Conservation (phyloP, 176 grass and related monocot genomes). For the Alopecurus myosuroides region DNA sequence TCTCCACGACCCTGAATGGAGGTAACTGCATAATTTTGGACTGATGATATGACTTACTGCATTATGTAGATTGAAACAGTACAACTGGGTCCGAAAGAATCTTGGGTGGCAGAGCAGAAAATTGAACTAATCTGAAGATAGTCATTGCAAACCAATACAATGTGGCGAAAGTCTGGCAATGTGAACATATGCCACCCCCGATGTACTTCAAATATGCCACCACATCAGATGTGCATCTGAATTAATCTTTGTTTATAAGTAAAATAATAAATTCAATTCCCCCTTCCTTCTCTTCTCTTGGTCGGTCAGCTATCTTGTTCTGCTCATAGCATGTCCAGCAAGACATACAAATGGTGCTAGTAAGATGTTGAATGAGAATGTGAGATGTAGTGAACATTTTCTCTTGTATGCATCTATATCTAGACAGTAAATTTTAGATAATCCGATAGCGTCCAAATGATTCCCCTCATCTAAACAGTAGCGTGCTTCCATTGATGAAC, state of each 20-base stretch:
- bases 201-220: not conserved
- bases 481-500: not conserved
- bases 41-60: constrained; percentile 28
- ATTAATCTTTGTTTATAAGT: constrained; percentile 9
- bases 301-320: not conserved
- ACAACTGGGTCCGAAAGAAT: constrained; percentile 57
- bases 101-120: constrained; percentile 71
- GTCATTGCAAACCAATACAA: not conserved
- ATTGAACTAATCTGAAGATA: constrained; percentile 41
- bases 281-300: not conserved
- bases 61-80: constrained; percentile 56
- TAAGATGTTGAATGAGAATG: not conserved
- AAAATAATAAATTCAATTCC: not conserved
- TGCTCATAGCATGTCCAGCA: not conserved
- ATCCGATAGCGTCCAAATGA: not conserved
- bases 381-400: constrained; percentile 5
- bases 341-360: not conserved
- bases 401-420: not conserved
- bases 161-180: constrained; percentile 9
- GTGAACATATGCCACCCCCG: not conserved
- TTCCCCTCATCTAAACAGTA: not conserved
- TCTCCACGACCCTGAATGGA: constrained; percentile 9
- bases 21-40: not conserved
- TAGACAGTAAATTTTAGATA: not conserved
- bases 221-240: not conserved